Percentiles rank a stretch among this genome's conserved stretches.
Conservation (phyloP, 805 yeast genomes). For the Saccharomyces paradoxus region DNA sequence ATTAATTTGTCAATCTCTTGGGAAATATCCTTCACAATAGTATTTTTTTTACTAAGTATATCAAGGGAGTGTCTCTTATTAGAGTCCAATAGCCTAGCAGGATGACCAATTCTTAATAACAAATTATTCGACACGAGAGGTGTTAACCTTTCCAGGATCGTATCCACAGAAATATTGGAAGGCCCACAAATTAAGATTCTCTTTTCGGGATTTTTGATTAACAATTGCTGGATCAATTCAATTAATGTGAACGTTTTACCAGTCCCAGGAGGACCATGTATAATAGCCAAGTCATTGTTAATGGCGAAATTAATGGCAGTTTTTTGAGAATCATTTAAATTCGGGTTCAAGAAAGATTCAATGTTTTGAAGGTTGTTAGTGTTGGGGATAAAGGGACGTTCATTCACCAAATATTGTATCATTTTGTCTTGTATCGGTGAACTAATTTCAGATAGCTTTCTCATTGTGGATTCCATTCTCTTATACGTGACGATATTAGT, state of each 20-base stretch:
- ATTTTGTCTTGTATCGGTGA: conserved; percentile 31
- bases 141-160: conserved; percentile 69
- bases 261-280: conserved; percentile 77
- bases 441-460: conserved; percentile 48
- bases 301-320: conserved; percentile 64
- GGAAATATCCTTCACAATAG: conserved; percentile 57
- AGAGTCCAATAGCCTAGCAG: conserved; percentile 65
- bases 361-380: conserved; percentile 2
- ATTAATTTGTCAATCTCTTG: conserved; percentile 59
- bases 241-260: conserved; percentile 79
- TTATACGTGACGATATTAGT: conserved; percentile 65
- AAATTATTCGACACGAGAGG: conserved; percentile 36
- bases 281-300: conserved; percentile 47
- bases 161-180: conserved; percentile 87
- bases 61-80: conserved; percentile 71
- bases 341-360: conserved; percentile 12
- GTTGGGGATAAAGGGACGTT: conserved; percentile 11
- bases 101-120: conserved; percentile 85
- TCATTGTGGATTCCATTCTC: conserved; percentile 71
- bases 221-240: conserved; percentile 70
- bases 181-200: conserved; percentile 87
- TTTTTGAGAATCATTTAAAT: conserved; percentile 57
- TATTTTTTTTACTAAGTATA: conserved; percentile 49
- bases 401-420: conserved; percentile 42
- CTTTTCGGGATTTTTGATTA: conserved; percentile 35